Evolutionary conservation across 805 yeast genomes (phyloP).

Genomic region (Tetrapisispora pingtungensis): DNA sequence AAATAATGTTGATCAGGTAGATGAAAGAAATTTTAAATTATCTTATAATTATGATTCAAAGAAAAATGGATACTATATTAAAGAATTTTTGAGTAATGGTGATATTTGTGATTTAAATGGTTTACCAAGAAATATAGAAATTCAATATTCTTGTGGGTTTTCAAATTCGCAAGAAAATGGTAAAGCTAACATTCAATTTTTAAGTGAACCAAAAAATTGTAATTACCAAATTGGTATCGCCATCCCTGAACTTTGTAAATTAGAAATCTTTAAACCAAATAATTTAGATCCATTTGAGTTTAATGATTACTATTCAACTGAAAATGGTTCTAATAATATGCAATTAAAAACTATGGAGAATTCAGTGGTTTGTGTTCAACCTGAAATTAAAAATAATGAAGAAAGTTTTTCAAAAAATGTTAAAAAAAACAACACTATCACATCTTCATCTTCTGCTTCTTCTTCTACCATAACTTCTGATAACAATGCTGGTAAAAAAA

Average conservation of each 20-base stretch:
- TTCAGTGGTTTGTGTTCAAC: conserved; percentile 3
- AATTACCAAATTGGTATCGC: conserved; percentile 41
- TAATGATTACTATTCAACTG: neutral
- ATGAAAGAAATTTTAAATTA: conserved; percentile 20
- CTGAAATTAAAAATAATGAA: neutral
- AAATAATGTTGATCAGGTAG: conserved; percentile 14
- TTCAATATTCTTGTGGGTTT: conserved; percentile 44
- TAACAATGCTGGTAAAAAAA: neutral
- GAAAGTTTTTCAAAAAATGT: neutral
- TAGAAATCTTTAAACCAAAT: conserved; percentile 14
- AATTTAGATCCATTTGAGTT: neutral
- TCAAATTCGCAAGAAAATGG: neutral
- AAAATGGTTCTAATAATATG: conserved; percentile 7
- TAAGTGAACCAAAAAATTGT: conserved; percentile 43
- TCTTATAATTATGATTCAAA: conserved; percentile 10
- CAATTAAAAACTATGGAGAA: neutral
- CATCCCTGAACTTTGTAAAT: conserved; percentile 39
- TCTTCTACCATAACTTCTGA: too few relatives aligned
- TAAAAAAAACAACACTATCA: too few relatives aligned
- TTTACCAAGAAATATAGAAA: conserved; percentile 41
- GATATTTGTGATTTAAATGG: conserved; percentile 51
- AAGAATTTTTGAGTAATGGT: conserved; percentile 37
- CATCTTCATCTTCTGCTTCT: neutral
- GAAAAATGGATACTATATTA: conserved; percentile 26
- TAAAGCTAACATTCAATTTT: conserved; percentile 13